Percentiles rank a stretch among this genome's conserved stretches.
Conservation (phyloP, 768 basidiomycete genomes). For the Panaeolus papilionaceus region DNA sequence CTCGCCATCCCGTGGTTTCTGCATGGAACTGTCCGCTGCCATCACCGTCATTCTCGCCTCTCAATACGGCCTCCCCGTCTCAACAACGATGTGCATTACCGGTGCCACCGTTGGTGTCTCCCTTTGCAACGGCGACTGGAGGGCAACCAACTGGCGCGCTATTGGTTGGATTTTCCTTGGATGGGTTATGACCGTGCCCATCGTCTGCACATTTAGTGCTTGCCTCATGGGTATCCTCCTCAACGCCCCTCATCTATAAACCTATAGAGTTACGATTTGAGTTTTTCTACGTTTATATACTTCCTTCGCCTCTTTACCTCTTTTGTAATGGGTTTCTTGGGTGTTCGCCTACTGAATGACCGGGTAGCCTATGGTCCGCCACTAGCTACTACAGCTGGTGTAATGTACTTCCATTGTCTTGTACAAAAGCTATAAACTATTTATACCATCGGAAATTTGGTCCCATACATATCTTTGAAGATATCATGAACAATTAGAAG, state of each 20-base stretch:
- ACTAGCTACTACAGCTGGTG: background rate
- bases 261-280: background rate
- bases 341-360: background rate
- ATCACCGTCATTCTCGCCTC: slow-evolving; percentile 39
- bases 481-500: background rate
- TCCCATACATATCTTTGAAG: too few species aligned
- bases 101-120: slow-evolving; percentile 35
- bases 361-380: background rate
- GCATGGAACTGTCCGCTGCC: slow-evolving; percentile 34
- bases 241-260: slow-evolving; percentile 33
- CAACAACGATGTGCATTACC: slow-evolving; percentile 36
- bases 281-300: background rate
- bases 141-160: slow-evolving; percentile 35
- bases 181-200: slow-evolving; percentile 35
- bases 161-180: slow-evolving; percentile 35
- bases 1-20: slow-evolving; percentile 36
- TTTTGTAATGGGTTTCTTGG: background rate
- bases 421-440: slow-evolving; percentile 6
- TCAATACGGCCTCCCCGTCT: slow-evolving; percentile 35
- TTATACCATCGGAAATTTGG: background rate
- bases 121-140: slow-evolving; percentile 34
- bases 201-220: slow-evolving; percentile 27
- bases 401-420: slow-evolving; percentile 1
- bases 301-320: background rate
- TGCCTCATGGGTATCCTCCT: slow-evolving; percentile 34